Base-by-base conservation (phyloP, 2,329 filamentous ascomycete species). In the Xylariaceae sp. region DNA sequence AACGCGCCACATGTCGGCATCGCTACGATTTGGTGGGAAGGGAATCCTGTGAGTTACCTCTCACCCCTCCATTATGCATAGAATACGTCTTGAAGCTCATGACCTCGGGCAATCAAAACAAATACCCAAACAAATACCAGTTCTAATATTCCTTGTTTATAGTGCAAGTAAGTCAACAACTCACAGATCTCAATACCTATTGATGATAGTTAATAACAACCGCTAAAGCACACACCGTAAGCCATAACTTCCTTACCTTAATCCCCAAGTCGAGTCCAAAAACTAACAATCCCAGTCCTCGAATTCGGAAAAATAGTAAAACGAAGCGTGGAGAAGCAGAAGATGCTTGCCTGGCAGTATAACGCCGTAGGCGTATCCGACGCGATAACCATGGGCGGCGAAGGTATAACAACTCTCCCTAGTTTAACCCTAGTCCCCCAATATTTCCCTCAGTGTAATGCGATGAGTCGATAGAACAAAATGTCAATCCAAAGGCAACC, bases 21-120 rank as follows among this genome's bases (percentile, higher is more conserved):
- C 67, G 87, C 91, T 7, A 91, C 88, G 5, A 89, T 96, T 4
- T 96, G 92, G 92, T 97, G 92, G 92, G 91, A 96, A 72, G 92
- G 92, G 26, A 96, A 96, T 69, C 89, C 92, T 36, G 86, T 89
- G 72, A 74, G 85, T 79, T 15, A 32, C 15, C 21, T 13, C 39
- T 18, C 37, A 7, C 30, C n/a, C 7, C 1, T 19, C 12, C 13
- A 6, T 10, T 9, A 8, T 45, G 15, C n/a, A n/a, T n/a, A n/a
- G n/a, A n/a, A n/a, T n/a, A n/a, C n/a, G n/a, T n/a, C n/a, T n/a
- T n/a, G n/a, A n/a, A n/a, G n/a, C n/a, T n/a, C n/a, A n/a, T n/a
- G n/a, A n/a, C n/a, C n/a, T n/a, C n/a, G n/a, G n/a, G n/a, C n/a
- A n/a, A n/a, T n/a, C n/a, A n/a, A n/a, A n/a, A n/a, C n/a, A n/a